These are phyloP conservation scores for Populus deltoides DNA, from an alignment of 345 rosid species.

Conservation along the genomic window DNA sequence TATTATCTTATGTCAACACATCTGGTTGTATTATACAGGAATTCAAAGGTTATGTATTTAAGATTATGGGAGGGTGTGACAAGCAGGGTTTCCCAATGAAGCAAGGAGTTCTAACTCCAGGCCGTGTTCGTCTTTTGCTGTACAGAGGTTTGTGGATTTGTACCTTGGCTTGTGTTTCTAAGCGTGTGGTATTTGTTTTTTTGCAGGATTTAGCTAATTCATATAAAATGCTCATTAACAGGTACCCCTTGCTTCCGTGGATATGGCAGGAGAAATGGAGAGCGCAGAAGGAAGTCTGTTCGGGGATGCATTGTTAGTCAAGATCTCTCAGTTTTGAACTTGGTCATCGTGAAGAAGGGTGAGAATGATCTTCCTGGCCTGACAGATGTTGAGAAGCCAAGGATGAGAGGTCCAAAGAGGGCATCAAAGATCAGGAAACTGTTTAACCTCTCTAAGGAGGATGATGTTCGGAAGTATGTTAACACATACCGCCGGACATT, in stretches of 20 bases:
- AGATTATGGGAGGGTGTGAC: constrained; percentile 95
- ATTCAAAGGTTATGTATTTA: constrained; percentile 82
- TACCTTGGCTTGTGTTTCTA: not conserved
- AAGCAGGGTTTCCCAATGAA: constrained; percentile 95
- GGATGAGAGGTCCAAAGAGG: constrained; percentile 86
- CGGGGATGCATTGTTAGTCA: constrained; percentile 85
- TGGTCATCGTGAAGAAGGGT: constrained; percentile 78
- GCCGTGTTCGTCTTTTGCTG: constrained; percentile 86
- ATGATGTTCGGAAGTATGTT: constrained; percentile 74
- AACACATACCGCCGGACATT: constrained; percentile 80
- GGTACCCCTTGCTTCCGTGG: constrained; percentile 88
- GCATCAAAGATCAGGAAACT: constrained; percentile 77
- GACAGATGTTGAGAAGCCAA: constrained; percentile 68
- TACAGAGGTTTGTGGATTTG: constrained; percentile 46
- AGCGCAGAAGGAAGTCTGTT: constrained; percentile 86
- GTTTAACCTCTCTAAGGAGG: constrained; percentile 71
- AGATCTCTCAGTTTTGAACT: constrained; percentile 76
- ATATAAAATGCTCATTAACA: constrained; percentile 14
- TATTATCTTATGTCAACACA: not conserved
- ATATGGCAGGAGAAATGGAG: constrained; percentile 68
- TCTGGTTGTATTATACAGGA: constrained; percentile 40
- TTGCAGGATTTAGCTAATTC: not conserved
- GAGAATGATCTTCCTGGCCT: constrained; percentile 79
- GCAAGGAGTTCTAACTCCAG: constrained; percentile 90
- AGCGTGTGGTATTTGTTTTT: not conserved